Evolutionary conservation across 768 basidiomycete species (phyloP).

Genomic region (Phaeolepiota aurea): DNA sequence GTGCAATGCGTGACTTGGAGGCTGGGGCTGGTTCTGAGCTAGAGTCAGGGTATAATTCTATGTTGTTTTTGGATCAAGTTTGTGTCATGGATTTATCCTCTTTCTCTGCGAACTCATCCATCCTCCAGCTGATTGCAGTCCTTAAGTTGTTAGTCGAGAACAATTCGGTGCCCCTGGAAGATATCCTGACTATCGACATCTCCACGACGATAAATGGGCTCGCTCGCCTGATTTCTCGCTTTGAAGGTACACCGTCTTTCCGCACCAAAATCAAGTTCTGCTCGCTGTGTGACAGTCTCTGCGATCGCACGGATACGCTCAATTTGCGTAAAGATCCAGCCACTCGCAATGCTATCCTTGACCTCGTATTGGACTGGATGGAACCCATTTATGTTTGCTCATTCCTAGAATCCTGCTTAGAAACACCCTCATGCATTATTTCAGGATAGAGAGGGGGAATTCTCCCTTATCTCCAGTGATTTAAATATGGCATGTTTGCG

Average conservation of each 20-base stretch:
- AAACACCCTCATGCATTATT: neutral
- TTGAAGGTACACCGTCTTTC: slow-evolving; percentile 41
- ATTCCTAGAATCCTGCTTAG: slow-evolving; percentile 1
- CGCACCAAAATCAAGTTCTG: slow-evolving; percentile 76
- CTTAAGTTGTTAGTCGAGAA: slow-evolving; percentile 77
- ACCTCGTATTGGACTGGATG: slow-evolving; percentile 78
- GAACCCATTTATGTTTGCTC: slow-evolving; percentile 39
- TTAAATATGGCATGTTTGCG: slow-evolving; percentile 68
- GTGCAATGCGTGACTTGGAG: slow-evolving; percentile 45
- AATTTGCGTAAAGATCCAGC: slow-evolving; percentile 59
- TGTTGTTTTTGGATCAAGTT: slow-evolving; percentile 70
- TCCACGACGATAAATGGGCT: slow-evolving; percentile 50
- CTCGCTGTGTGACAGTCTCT: slow-evolving; percentile 57
- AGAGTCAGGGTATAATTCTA: slow-evolving; percentile 24
- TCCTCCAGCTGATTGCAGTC: slow-evolving; percentile 60
- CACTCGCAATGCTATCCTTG: slow-evolving; percentile 63
- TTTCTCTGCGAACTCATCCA: slow-evolving; percentile 1
- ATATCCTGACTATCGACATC: slow-evolving; percentile 57
- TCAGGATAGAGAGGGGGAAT: slow-evolving; percentile 29
- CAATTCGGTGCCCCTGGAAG: slow-evolving; percentile 45
- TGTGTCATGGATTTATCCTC: neutral
- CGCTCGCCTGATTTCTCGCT: slow-evolving; percentile 58
- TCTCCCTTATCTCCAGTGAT: slow-evolving; percentile 40
- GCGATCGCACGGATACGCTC: slow-evolving; percentile 52
- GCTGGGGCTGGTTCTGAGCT: slow-evolving; percentile 35